Percentiles rank a stretch among this genome's conserved stretches.
Conservation (phyloP, 768 basidiomycete genomes). For the Macrocybe gigantea region DNA sequence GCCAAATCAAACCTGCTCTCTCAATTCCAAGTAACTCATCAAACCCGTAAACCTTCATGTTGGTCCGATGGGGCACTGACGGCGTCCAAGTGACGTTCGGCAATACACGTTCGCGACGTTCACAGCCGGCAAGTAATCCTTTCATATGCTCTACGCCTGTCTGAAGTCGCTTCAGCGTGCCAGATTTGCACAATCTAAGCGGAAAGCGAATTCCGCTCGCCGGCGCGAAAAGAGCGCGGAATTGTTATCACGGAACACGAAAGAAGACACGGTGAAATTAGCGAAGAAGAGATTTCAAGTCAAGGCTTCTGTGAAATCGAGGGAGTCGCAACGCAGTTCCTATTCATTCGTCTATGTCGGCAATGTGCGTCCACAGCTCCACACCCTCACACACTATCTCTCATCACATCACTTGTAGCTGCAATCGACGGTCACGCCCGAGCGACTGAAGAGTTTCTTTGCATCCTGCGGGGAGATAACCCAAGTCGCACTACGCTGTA, state of each 20-base stretch:
- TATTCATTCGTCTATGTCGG: slow-evolving; percentile 47
- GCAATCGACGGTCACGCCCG: slow-evolving; percentile 26
- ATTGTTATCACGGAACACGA: slow-evolving; percentile 2
- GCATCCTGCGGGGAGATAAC: slow-evolving; percentile 26
- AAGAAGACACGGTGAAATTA: slow-evolving; percentile 17
- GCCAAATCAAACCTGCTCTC: too few relatives aligned
- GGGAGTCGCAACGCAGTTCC: too few relatives aligned
- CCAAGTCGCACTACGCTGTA: slow-evolving; percentile 34
- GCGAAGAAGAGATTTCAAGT: slow-evolving; percentile 18
- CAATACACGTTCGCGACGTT: too few relatives aligned
- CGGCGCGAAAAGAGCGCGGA: neutral
- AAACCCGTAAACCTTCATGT: too few relatives aligned
- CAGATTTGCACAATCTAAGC: too few relatives aligned
- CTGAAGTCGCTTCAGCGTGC: too few relatives aligned
- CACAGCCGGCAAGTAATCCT: too few relatives aligned
- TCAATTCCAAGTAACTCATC: too few relatives aligned
- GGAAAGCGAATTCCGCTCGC: neutral
- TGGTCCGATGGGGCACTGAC: too few relatives aligned
- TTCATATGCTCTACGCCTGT: too few relatives aligned
- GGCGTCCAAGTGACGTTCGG: too few relatives aligned
- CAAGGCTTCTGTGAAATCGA: slow-evolving; percentile 1
- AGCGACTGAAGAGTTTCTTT: slow-evolving; percentile 28
- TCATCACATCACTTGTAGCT: slow-evolving; percentile 18
- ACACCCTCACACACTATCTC: neutral
- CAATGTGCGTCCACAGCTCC: slow-evolving; percentile 40